These are phyloP conservation scores for Sporothrix pseudoabietina DNA, from an alignment of 2,329 filamentous ascomycete species.

Conservation along the genomic window DNA sequence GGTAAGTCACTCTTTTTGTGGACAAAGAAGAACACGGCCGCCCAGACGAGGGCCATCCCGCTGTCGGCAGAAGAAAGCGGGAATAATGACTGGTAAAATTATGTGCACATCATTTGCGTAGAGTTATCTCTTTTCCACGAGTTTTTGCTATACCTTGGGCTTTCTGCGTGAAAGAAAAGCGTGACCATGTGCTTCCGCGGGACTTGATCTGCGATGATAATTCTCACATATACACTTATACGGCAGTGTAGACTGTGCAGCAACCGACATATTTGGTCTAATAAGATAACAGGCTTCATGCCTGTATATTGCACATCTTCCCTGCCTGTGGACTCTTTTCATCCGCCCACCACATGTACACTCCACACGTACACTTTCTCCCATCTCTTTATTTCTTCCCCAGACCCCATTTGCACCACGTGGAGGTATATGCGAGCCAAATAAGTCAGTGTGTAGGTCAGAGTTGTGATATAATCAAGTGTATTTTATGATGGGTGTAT, in stretches of 20 bases:
- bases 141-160: not conserved
- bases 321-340: not conserved
- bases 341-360: not conserved
- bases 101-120: not conserved
- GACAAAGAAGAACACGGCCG: not conserved
- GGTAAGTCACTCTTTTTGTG: not conserved
- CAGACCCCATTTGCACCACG: constrained; percentile 12
- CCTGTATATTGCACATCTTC: not conserved
- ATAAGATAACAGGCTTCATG: not conserved
- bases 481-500: not conserved
- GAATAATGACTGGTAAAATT: not conserved
- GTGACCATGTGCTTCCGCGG: not conserved
- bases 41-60: not conserved
- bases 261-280: not conserved
- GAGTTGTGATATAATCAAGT: not conserved
- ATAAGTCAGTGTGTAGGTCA: not conserved
- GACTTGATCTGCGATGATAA: not conserved
- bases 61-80: not conserved
- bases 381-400: constrained; percentile 12
- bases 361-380: not conserved
- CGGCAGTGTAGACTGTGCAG: not conserved
- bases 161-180: not conserved
- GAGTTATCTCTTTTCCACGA: not conserved
- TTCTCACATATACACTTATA: not conserved
- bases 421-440: not conserved